These are phyloP conservation scores for Leptographium flavum DNA, from an alignment of 2,329 filamentous ascomycete species.

Conservation along the genomic window DNA sequence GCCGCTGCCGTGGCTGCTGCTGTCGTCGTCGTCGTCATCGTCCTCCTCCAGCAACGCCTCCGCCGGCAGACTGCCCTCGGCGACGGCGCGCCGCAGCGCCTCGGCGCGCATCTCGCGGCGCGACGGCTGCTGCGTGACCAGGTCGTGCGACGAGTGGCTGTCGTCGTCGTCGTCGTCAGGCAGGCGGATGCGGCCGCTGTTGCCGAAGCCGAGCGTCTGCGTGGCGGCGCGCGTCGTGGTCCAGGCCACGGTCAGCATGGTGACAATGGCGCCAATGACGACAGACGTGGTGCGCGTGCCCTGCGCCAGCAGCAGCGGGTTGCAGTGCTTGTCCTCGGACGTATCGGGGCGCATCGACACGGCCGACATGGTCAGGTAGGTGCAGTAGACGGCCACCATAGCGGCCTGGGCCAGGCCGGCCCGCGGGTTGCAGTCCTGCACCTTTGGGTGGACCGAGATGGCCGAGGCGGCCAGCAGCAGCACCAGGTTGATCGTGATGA, in stretches of 20 bases:
- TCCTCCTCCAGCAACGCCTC: constrained; percentile 69
- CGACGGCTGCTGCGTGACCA: constrained; percentile 74
- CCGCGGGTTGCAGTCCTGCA: constrained; percentile 86
- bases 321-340: constrained; percentile 82
- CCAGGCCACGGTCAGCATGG: constrained; percentile 93
- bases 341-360: constrained; percentile 97
- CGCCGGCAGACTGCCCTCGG: constrained; percentile 81
- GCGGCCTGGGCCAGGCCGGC: constrained; percentile 93
- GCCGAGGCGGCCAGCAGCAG: constrained; percentile 68
- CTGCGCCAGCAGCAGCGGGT: constrained; percentile 73
- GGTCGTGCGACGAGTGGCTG: constrained; percentile 40
- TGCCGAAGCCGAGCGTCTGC: constrained; percentile 65
- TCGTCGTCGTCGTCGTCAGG: constrained; percentile 45
- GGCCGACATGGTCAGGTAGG: constrained; percentile 93
- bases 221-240: constrained; percentile 94
- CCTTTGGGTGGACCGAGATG: constrained; percentile 75
- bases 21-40: constrained; percentile 48
- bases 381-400: constrained; percentile 96
- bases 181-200: constrained; percentile 43
- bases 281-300: constrained; percentile 83
- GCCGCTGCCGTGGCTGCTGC: constrained; percentile 48
- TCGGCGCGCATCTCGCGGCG: constrained; percentile 88
- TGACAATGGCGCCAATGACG: constrained; percentile 85
- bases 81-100: constrained; percentile 79
- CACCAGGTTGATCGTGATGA: constrained; percentile 85